These are phyloP conservation scores for Boletus subparvulus DNA, from an alignment of 768 basidiomycete genomes.

Conservation along the genomic window DNA sequence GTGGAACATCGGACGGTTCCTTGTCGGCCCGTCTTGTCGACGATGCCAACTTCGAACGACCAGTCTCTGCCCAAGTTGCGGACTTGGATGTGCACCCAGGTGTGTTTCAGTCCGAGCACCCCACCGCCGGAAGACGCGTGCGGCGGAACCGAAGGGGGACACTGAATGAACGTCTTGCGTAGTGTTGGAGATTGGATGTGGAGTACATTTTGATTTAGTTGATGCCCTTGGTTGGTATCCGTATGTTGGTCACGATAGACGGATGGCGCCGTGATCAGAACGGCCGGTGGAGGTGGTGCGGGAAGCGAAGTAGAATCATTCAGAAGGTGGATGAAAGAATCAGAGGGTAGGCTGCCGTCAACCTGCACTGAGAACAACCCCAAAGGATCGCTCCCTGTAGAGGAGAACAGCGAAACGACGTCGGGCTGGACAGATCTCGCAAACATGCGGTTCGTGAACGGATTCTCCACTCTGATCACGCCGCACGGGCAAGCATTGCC, in stretches of 20 bases:
- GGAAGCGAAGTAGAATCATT: conserved; percentile 55
- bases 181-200: conserved; percentile 80
- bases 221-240: conserved; percentile 34
- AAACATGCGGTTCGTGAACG: conserved; percentile 43
- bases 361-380: conserved; percentile 48
- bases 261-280: conserved; percentile 44
- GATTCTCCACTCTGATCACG: conserved; percentile 21
- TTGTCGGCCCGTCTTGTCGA: conserved; percentile 57
- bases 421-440: conserved; percentile 57
- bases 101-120: conserved; percentile 60
- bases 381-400: conserved; percentile 63
- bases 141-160: conserved; percentile 42
- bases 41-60: conserved; percentile 74
- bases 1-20: conserved; percentile 72
- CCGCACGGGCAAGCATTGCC: conserved; percentile 1
- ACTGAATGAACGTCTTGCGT: conserved; percentile 64
- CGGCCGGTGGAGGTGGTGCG: conserved; percentile 45
- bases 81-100: conserved; percentile 77
- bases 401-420: conserved; percentile 72
- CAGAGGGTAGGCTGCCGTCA: conserved; percentile 53
- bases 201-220: conserved; percentile 64
- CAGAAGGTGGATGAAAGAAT: conserved; percentile 65
- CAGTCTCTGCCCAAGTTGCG: conserved; percentile 66
- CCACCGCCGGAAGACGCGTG: conserved; percentile 7
- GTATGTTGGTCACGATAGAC: conserved; percentile 29